Base-by-base conservation (phyloP, 768 basidiomycete species). In the Scleroderma citrinum region DNA sequence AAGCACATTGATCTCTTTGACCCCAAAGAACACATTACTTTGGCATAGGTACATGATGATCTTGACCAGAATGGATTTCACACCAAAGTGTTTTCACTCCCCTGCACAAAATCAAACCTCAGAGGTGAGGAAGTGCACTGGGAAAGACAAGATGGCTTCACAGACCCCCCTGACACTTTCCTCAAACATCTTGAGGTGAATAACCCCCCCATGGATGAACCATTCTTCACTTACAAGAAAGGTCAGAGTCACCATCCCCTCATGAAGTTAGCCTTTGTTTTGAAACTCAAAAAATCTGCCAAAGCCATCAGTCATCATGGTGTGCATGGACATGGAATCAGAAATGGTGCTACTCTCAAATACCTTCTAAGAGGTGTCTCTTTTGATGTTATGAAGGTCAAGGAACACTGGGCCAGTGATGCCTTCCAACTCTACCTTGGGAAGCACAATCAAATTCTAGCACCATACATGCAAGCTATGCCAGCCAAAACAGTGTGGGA, bases 341-440 rank as follows among this genome's bases (percentile, higher is more conserved):
- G 58, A 40, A 65, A 67, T 7, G 63, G 68, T 0, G 50, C 62
- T 0, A 71, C 69, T 0, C 55, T 74, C 0, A 65, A 69, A 46
- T 73, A 72, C 50, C 62, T 74, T 0, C 60, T 74, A 1, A 50
- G 61, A 16, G 68, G 68, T 0, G 47, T 67, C 0, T 63, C 70
- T 5, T 68, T 75, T 29, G 65, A 73, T 5, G 34, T 35, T 14
- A 35, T 35, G 34, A 35, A 35, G 13, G 34, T 35, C 34, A 35
- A 35, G 13, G 69, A 71, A 0, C 41, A 62, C 1, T 74, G 72
- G 73, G 48, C 56, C 1, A 66, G 69, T 36, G 62, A 72, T 7
- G 60, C 67, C 2, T 74, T 69, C 51, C 34, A 49, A 0, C 4
- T 58, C 0, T 68, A 69, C 45, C 53, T 69, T 0, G 51, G 61